These are phyloP conservation scores for Paraphysoderma sedebokerense DNA, from an alignment of 371 early-diverging fungal genomes.

Conservation along the genomic window DNA sequence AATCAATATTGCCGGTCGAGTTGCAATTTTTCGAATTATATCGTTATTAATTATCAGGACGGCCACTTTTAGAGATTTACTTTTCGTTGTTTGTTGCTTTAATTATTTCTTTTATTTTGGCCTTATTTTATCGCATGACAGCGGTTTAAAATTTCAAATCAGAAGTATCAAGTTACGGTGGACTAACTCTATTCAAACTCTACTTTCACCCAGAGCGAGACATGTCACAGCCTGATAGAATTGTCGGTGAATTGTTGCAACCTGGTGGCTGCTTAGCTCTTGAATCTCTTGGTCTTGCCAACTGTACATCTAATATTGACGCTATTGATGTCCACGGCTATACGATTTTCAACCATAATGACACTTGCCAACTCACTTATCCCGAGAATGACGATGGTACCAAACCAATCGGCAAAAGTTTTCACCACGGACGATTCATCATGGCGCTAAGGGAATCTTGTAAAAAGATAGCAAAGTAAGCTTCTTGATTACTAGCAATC, in stretches of 20 bases:
- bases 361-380: slow-evolving; percentile 28
- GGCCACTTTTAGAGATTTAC: too few relatives aligned
- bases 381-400: slow-evolving; percentile 21
- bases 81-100: too few relatives aligned
- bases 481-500: background rate
- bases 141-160: too few relatives aligned
- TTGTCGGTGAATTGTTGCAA: slow-evolving; percentile 90
- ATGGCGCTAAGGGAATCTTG: slow-evolving; percentile 61
- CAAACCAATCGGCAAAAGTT: slow-evolving; percentile 44
- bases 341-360: slow-evolving; percentile 39
- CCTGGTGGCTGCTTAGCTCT: slow-evolving; percentile 80
- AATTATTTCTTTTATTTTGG: too few relatives aligned
- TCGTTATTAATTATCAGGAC: background rate
- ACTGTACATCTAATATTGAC: slow-evolving; percentile 68
- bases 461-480: slow-evolving; percentile 30
- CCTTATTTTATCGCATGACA: too few relatives aligned
- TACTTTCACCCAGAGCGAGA: slow-evolving; percentile 48
- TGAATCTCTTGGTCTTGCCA: slow-evolving; percentile 42
- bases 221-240: slow-evolving; percentile 78
- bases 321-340: slow-evolving; percentile 77
- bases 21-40: background rate
- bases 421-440: slow-evolving; percentile 89
- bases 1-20: background rate
- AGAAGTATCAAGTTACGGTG: too few relatives aligned
- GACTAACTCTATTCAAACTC: too few relatives aligned